Conservation (phyloP, 805 yeast genomes). For the Kuraishia piskuri region DNA sequence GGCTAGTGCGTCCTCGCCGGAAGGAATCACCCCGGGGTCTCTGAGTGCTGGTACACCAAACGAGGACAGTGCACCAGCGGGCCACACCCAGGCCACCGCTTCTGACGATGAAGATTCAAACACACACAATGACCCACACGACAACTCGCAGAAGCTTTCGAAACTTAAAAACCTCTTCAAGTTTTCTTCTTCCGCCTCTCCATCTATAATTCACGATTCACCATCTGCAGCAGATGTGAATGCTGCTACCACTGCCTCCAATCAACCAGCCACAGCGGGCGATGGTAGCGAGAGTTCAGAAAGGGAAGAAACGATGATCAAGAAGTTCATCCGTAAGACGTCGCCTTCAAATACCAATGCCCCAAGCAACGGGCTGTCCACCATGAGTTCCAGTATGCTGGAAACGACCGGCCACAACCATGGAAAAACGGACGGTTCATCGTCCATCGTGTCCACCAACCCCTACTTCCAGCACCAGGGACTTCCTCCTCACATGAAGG, state of each 20-base stretch:
- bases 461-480: constrained; percentile 54
- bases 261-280: no score
- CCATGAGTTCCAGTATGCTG: neutral
- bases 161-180: constrained; percentile 21
- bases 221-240: no score
- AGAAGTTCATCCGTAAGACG: constrained; percentile 24
- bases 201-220: neutral
- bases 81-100: neutral
- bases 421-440: neutral
- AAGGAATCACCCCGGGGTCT: neutral
- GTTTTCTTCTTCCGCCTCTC: constrained; percentile 5
- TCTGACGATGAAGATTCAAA: neutral
- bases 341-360: constrained; percentile 17
- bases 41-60: neutral
- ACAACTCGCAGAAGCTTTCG: constrained; percentile 10
- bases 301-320: constrained; percentile 13
- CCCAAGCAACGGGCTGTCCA: neutral
- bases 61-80: no score
- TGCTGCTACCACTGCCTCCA: no score
- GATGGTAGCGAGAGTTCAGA: no score
- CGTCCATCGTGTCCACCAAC: constrained; percentile 20
- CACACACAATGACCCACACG: neutral
- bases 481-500: constrained; percentile 37
- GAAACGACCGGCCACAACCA: constrained; percentile 2
- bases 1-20: neutral